Percentiles rank a stretch among this genome's conserved stretches.
Evolutionary conservation across 768 basidiomycete species (phyloP).

Genomic region (Butyriboletus loyo): DNA sequence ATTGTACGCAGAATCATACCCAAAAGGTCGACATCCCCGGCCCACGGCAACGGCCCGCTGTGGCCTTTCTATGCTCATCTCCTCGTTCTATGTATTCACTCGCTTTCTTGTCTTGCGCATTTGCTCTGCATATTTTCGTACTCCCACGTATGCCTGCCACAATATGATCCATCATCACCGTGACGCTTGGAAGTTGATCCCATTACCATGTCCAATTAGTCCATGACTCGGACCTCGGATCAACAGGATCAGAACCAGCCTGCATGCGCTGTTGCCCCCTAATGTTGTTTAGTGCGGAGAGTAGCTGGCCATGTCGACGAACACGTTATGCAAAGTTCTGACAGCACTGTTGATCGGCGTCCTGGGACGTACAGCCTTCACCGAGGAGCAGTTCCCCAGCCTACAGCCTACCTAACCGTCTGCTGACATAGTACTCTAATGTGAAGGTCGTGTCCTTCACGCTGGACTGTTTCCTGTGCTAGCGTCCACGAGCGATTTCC

Average conservation of each 20-base stretch:
- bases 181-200: background rate
- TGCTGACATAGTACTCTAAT: background rate
- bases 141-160: background rate
- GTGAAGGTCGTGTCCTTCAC: background rate
- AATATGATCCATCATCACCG: constrained; percentile 5
- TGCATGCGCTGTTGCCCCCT: background rate
- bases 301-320: background rate
- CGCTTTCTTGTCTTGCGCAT: background rate
- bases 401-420: background rate
- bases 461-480: background rate
- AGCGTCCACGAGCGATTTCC: background rate
- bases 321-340: background rate
- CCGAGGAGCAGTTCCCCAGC: background rate
- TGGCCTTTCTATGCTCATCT: background rate
- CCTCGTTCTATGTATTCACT: constrained; percentile 13
- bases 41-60: constrained; percentile 2
- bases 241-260: constrained; percentile 4
- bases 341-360: background rate
- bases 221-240: background rate
- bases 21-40: constrained; percentile 1
- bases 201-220: background rate
- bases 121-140: constrained; percentile 9
- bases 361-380: background rate
- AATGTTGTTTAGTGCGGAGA: background rate
- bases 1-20: constrained; percentile 20